Percentiles rank a stretch among this genome's conserved stretches.
Evolutionary conservation across 2,329 filamentous ascomycete genomes (phyloP).

Genomic region (Venturia effusa): DNA sequence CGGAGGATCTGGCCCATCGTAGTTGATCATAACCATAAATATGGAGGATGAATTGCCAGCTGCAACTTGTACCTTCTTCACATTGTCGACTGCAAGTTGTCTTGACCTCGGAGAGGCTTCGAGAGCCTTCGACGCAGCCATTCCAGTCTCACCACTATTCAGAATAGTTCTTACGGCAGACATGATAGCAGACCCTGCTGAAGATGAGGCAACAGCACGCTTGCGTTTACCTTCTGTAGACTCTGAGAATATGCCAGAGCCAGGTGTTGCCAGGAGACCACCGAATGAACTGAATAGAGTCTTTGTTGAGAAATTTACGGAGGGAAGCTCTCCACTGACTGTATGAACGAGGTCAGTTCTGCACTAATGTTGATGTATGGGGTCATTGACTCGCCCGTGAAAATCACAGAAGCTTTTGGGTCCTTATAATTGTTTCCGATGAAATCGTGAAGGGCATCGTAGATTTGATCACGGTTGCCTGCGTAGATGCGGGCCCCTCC

Average conservation of each 20-base stretch:
- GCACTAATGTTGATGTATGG: slow-evolving; percentile 29
- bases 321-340: background rate
- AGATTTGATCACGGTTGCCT: slow-evolving; percentile 20
- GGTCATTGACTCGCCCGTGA: slow-evolving; percentile 37
- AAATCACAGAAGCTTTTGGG: slow-evolving; percentile 23
- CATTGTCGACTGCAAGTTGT: background rate
- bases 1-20: slow-evolving; percentile 23
- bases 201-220: background rate
- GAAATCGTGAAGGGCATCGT: slow-evolving; percentile 25
- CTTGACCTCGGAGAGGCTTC: background rate
- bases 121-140: slow-evolving; percentile 14
- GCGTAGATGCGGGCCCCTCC: slow-evolving; percentile 28
- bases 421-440: slow-evolving; percentile 27
- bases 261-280: slow-evolving; percentile 28
- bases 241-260: slow-evolving; percentile 31
- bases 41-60: slow-evolving; percentile 22
- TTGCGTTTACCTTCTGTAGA: background rate
- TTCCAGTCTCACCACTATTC: slow-evolving; percentile 23
- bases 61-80: slow-evolving; percentile 21
- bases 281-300: slow-evolving; percentile 21
- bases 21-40: slow-evolving; percentile 25
- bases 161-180: slow-evolving; percentile 15
- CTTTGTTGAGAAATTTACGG: background rate
- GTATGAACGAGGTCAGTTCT: background rate
- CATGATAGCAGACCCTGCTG: background rate